phyloP scores from a whole-genome alignment of 805 yeast species.

The Kluyveromyces siamensis region DNA sequence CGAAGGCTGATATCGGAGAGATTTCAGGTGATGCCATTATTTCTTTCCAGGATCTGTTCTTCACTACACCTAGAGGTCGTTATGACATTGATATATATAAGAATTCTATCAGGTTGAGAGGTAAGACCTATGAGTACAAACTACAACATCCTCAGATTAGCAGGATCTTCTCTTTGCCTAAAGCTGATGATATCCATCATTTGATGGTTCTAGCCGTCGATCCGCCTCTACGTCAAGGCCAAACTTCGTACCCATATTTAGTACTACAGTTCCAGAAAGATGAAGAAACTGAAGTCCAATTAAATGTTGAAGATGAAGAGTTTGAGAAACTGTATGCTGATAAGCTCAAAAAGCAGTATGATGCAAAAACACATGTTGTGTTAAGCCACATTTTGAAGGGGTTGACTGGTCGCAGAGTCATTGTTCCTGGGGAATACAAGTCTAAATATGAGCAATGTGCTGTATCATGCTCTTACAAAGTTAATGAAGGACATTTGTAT shows the following conservation, averaged over 20 bases:
- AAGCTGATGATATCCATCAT: slow-evolving; percentile 89
- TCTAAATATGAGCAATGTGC: slow-evolving; percentile 77
- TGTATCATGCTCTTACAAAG: slow-evolving; percentile 85
- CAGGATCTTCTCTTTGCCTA: slow-evolving; percentile 84
- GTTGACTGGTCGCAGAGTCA: slow-evolving; percentile 74
- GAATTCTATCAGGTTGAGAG: slow-evolving; percentile 79
- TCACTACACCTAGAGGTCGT: slow-evolving; percentile 97
- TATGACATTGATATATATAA: slow-evolving; percentile 93
- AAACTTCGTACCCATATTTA: slow-evolving; percentile 88
- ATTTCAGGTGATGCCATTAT: slow-evolving; percentile 93
- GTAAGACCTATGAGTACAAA: slow-evolving; percentile 96
- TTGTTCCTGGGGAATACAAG: slow-evolving; percentile 73
- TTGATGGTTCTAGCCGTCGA: slow-evolving; percentile 83
- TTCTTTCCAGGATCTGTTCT: slow-evolving; percentile 80
- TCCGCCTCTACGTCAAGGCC: slow-evolving; percentile 97
- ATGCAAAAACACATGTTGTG: slow-evolving; percentile 78
- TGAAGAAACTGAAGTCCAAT: slow-evolving; percentile 84
- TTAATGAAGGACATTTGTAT: slow-evolving; percentile 88
- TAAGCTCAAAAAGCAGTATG: slow-evolving; percentile 64
- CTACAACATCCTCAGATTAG: slow-evolving; percentile 84
- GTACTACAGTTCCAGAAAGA: slow-evolving; percentile 83
- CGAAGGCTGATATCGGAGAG: slow-evolving; percentile 89
- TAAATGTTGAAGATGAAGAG: slow-evolving; percentile 77
- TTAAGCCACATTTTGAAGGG: slow-evolving; percentile 85
- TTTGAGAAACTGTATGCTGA: slow-evolving; percentile 68